Base-by-base conservation (phyloP, 2,329 filamentous ascomycete species). In the Magnaporthales sp. region DNA sequence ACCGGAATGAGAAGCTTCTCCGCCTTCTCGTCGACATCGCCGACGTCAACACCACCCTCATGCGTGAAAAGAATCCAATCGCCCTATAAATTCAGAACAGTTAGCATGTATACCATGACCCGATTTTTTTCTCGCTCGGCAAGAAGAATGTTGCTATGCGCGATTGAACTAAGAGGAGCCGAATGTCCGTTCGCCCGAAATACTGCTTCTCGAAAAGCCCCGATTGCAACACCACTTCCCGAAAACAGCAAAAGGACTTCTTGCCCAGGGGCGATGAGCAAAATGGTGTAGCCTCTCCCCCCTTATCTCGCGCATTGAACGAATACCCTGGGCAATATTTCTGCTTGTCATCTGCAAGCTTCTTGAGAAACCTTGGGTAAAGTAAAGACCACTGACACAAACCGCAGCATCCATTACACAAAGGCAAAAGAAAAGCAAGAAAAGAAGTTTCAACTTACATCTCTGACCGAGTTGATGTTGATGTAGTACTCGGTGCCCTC, bases 21-120 rank as follows among this genome's bases (percentile, higher is more conserved):
- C 70, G 95, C 95, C 86, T 99, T 99, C 71, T 89, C 93, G 76
- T 99, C 95, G 72, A 99, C 95, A 88, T 99, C 95, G 79, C 95
- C 95, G 74, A 99, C 95, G 81, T 99, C 95, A 73, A 99, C 93
- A 91, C 95, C 95, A 85, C 95, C 95, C 83, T 99, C 95, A 83
- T 99, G 93, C 75, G 94, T 97, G 86, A 99, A 99, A 77, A 99
- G 92, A 78, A 99, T 97, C 93, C 93, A 98, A 82, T 99, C 95
- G 77, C 95, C 95, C 95, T 98, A 78, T 62, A 46, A 54, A 29
- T 58, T 26, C 22, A 56, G n/a, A 51, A 30, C 15, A 8, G 26
- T 64, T 64, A 64, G 63, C 38, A 27, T 19, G 22, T n/a, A 54
- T 46, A 32, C 30, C 32, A 27, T 24, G 56, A 60, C 56, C 56